phyloP scores from a whole-genome alignment of 2,329 filamentous ascomycete species.

The Boeremia exigua region DNA sequence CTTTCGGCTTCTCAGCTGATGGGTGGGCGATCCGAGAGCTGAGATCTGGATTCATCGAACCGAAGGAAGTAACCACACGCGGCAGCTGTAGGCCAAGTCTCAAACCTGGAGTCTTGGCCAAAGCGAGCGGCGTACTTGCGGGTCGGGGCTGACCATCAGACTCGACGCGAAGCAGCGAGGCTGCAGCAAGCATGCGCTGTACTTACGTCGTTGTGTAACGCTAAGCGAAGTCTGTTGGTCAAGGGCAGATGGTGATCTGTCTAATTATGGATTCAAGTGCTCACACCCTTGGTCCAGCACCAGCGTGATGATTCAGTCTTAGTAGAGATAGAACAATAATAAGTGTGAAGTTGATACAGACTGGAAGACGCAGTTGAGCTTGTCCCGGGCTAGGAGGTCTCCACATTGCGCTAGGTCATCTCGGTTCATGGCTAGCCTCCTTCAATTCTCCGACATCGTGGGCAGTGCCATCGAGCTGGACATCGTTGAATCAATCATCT shows the following conservation, averaged over 20 bases:
- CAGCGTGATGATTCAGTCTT: no score
- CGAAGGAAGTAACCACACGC: background rate
- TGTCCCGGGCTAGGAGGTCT: no score
- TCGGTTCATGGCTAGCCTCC: no score
- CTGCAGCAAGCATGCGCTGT: slow-evolving; percentile 5
- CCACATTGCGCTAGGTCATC: no score
- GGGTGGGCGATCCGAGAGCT: slow-evolving; percentile 2
- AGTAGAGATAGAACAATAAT: no score
- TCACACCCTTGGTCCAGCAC: no score
- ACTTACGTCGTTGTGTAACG: slow-evolving; percentile 1
- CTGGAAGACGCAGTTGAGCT: no score
- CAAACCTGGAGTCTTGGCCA: background rate
- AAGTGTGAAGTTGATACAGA: no score
- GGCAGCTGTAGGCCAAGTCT: slow-evolving; percentile 1
- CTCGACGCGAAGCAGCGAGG: background rate
- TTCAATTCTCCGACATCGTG: no score
- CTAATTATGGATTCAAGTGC: background rate
- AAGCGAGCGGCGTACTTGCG: slow-evolving; percentile 2
- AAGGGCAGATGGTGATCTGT: slow-evolving; percentile 2
- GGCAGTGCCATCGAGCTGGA: no score
- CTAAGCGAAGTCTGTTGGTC: slow-evolving; percentile 6
- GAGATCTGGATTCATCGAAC: background rate
- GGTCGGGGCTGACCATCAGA: background rate
- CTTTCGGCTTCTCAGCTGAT: slow-evolving; percentile 6
- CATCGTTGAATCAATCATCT: no score